Base-by-base conservation (phyloP, 306 rosid genomes). In the Albizia julibrissin region DNA sequence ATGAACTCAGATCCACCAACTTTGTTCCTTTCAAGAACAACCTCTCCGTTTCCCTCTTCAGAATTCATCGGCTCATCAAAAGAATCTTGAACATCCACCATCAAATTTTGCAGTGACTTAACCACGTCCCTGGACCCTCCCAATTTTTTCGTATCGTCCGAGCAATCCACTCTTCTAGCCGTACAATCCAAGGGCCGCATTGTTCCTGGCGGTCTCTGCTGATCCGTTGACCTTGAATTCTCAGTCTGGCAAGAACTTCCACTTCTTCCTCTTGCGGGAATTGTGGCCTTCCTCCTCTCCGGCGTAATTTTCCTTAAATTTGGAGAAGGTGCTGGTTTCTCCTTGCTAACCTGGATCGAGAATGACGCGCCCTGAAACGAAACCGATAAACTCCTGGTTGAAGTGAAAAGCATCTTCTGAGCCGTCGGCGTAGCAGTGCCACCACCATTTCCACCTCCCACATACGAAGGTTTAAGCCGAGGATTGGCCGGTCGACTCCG, bases 331-430 rank as follows among this genome's bases (percentile, higher is more conserved):
- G 91, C 78, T 2, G 93, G 94, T 78, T 89, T 94, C 39, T 82
- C 76, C 76, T 91, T 93, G 67, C 97, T 91, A 22, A 91, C 94
- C 86, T 91, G 97, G 69, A 91, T 83, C 77, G 99, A 86, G 82
- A 89, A 96, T 69, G 99, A 93, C 85, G 91, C 98, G 0, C 97
- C 98, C 77, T 96, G 99, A 79, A 96, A 96, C 80, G 99, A 96
- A 71, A 91, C 97, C 50, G 97, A 89, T 29, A 96, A 89, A 78
- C 97, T 96, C 88, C 98, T 85, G 7, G 94, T 90, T 29, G 98
- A 94, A 72, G 97, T 90, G 77, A 88, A 87, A 69, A 96, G 86
- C 83, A 91, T 85, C 86, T 87, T 96, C 86, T 93, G 97, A 77
- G 94, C 90, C 21, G 89, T 88, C 0, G 92, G 86, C 78, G 93